Conservation (phyloP, 148 eudicot species). For the Cornus florida region DNA sequence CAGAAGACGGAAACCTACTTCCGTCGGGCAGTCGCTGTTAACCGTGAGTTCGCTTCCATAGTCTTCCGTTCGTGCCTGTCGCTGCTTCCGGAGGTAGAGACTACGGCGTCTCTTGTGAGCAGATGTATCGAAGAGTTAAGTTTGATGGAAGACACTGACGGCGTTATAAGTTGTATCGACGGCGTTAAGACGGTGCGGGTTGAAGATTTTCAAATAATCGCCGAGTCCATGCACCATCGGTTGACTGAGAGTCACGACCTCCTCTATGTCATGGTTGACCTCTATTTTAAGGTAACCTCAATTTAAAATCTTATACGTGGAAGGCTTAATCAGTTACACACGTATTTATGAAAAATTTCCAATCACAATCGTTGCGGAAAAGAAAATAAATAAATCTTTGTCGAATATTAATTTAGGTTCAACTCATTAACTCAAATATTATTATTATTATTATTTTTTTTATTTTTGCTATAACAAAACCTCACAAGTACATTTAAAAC, state of each 20-base stretch:
- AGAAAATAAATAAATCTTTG: no score
- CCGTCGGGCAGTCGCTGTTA: slow-evolving; percentile 34
- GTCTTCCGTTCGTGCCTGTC: slow-evolving; percentile 51
- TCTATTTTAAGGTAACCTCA: slow-evolving; percentile 66
- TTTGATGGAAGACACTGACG: slow-evolving; percentile 34
- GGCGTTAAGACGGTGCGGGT: slow-evolving; percentile 41
- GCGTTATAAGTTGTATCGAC: slow-evolving; percentile 43
- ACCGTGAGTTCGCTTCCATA: slow-evolving; percentile 39
- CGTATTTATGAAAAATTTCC: no score
- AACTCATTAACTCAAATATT: no score
- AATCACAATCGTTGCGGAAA: no score
- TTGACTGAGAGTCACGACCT: slow-evolving; percentile 60
- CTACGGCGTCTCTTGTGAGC: slow-evolving; percentile 51
- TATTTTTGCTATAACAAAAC: no score
- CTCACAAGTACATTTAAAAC: no score
- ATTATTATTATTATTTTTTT: no score
- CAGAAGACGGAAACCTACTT: slow-evolving; percentile 66
- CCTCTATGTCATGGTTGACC: slow-evolving; percentile 62
- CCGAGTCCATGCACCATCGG: slow-evolving; percentile 45
- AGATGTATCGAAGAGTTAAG: slow-evolving; percentile 64
- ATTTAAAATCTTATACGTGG: background rate
- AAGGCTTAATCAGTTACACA: no score
- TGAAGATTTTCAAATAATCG: slow-evolving; percentile 48
- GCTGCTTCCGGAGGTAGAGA: slow-evolving; percentile 78
- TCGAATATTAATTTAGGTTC: no score